phyloP scores from a whole-genome alignment of 1,139 yeast species.

The Saccharomyces hybrid region DNA sequence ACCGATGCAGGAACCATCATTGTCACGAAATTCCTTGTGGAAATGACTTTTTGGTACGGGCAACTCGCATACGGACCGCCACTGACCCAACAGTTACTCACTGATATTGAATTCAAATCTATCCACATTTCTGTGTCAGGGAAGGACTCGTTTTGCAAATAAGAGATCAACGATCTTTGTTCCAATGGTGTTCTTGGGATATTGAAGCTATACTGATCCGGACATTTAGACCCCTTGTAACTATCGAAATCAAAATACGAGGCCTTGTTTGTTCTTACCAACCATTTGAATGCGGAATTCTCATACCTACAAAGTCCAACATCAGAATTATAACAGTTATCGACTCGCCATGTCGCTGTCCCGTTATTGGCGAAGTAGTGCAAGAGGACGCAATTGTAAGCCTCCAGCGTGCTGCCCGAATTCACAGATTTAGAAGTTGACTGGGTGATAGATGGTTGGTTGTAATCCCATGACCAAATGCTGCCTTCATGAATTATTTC shows the following conservation, averaged over 20 bases:
- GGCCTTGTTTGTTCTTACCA: conserved; percentile 30
- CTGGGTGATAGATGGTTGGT: conserved; percentile 40
- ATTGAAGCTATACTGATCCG: conserved; percentile 43
- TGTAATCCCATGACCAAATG: conserved; percentile 64
- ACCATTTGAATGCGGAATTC: conserved; percentile 43
- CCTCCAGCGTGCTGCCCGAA: conserved; percentile 31
- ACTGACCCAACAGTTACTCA: conserved; percentile 71
- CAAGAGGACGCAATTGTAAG: conserved; percentile 54
- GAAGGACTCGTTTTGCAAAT: conserved; percentile 14
- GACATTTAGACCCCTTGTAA: conserved; percentile 40
- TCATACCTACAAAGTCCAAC: conserved; percentile 50
- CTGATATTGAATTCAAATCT: conserved; percentile 72
- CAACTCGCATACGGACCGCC: conserved; percentile 79
- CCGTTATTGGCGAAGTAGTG: conserved; percentile 26
- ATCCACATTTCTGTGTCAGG: conserved; percentile 50
- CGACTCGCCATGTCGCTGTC: conserved; percentile 47
- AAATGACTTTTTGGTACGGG: conserved; percentile 58
- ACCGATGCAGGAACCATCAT: conserved; percentile 62
- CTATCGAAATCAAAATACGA: conserved; percentile 41
- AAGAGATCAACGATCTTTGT: conserved; percentile 31
- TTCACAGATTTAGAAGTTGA: conserved; percentile 14
- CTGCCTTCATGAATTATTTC: conserved; percentile 34
- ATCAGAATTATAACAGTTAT: conserved; percentile 52
- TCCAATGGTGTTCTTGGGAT: conserved; percentile 52
- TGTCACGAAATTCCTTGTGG: conserved; percentile 50